Evolutionary conservation across 2,329 filamentous ascomycete genomes (phyloP), one percentile per base, ranked within the genome.

Genomic region (Pseudogymnoascus verrucosus): DNA sequence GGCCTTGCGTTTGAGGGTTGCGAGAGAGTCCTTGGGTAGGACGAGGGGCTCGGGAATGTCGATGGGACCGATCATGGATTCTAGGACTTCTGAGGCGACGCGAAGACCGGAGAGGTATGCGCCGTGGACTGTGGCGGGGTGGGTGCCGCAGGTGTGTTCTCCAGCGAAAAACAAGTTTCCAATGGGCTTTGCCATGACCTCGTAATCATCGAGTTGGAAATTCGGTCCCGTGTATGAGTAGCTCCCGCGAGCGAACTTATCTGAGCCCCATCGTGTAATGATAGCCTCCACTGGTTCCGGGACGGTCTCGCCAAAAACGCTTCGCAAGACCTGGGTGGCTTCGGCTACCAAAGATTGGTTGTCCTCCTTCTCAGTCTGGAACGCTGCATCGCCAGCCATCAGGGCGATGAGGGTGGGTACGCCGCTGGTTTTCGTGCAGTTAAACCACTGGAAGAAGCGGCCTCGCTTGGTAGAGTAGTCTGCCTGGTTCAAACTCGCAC

Each of bases 361-460:
- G 62, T 85, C 83, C 1, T 87, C 86, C 61, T 80, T 80, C 75
- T 99, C 96, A 0, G 91, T 91, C 67, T 96, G 89, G 69, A 92
- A 90, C 14, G 93, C 95, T 19, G 96, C 91, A 69, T 97, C 91
- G 21, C 95, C 95, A 60, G 93, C 93, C 93, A 99, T 97, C 28
- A 99, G 82, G 7, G 91, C 95, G 65, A 98, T 86, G 23, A 97
- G 81, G 61, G 92, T 91, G 1, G 90, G 95, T 37, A 96, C 80
- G 0, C 96, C 96, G 54, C 90, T 92, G 2, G 91, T 96, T 69
- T 91, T 90, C 65, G 92, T 89, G 63, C 92, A 91, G 71, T 99
- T 98, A 84, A 96, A 98, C 84, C 96, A 98, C 69, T 99, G 85
- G 71, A 98, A 99, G 76, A 96, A 96, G 23, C 93, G 88, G n/a